Conservation (phyloP, 225 moss, liverwort and hornwort species). For the Pseudoscleropodium purum region DNA sequence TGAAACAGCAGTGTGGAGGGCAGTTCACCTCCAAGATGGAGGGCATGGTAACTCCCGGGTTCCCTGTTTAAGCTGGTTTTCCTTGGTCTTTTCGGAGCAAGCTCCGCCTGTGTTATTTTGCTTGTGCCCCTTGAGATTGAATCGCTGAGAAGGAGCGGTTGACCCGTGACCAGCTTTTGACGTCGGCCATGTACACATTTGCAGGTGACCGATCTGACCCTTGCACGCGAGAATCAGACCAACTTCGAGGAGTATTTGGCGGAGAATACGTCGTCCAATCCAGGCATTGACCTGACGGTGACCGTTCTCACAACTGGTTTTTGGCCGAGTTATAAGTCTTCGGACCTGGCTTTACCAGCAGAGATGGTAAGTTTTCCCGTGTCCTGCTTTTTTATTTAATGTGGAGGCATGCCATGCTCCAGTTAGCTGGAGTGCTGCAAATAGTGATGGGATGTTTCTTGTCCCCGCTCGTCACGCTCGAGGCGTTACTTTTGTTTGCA, state of each 20-base stretch:
- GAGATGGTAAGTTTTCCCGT: constrained; percentile 62
- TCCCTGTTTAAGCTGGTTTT: neutral
- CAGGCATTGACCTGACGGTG: constrained; percentile 95
- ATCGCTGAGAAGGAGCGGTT: neutral
- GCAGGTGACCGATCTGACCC: constrained; percentile 93
- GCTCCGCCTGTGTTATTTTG: neutral
- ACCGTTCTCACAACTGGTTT: constrained; percentile 97
- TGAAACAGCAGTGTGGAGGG: constrained; percentile 98
- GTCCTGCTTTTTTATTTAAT: neutral
- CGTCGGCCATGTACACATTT: neutral
- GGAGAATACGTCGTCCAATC: constrained; percentile 63
- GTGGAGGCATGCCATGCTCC: neutral
- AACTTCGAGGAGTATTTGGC: constrained; percentile 80
- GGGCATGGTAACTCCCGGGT: constrained; percentile 63
- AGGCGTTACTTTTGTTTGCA: neutral
- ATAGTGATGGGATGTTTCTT: neutral
- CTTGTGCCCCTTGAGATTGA: neutral
- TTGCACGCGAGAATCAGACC: constrained; percentile 89
- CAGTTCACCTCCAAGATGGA: constrained; percentile 99
- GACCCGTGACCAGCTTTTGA: neutral
- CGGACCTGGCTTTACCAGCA: constrained; percentile 89
- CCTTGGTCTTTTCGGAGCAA: no score
- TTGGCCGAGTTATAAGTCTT: constrained; percentile 98
- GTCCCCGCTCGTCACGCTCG: neutral
- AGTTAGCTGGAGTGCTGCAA: neutral